Percentiles rank a stretch among this genome's conserved stretches.
phyloP scores from a whole-genome alignment of 305 asterid species.

The Fraxinus paxiana region DNA sequence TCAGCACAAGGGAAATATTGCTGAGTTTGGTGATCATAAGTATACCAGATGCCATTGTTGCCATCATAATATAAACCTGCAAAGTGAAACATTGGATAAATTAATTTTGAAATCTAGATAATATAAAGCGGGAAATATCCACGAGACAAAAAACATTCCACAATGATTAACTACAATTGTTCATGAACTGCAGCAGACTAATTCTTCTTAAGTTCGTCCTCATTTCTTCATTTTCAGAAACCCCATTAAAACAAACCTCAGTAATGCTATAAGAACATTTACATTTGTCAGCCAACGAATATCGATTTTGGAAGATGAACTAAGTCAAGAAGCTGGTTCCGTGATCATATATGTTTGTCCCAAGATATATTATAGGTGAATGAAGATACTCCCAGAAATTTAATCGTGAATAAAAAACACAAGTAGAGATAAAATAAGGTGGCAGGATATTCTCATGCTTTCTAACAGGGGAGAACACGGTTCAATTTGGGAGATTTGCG shows the following conservation, averaged over 20 bases:
- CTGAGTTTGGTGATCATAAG: constrained; percentile 77
- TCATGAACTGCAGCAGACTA: neutral
- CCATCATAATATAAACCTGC: constrained; percentile 94
- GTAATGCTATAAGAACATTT: neutral
- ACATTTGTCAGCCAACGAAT: neutral
- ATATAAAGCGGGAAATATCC: neutral
- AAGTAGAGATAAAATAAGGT: neutral
- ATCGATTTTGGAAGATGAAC: neutral
- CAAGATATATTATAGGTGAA: neutral
- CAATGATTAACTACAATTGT: neutral
- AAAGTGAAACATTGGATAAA: constrained; percentile 6
- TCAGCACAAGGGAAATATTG: constrained; percentile 62
- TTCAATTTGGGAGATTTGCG: neutral
- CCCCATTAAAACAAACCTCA: neutral
- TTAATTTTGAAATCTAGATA: constrained; percentile 14
- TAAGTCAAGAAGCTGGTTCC: neutral
- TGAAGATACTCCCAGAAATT: neutral
- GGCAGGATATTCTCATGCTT: neutral
- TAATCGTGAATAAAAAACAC: neutral
- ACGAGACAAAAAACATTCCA: neutral
- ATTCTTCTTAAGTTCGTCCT: neutral
- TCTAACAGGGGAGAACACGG: neutral
- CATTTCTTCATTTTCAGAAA: neutral
- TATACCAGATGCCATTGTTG: constrained; percentile 86
- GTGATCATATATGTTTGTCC: neutral